Percentiles rank a stretch among this genome's conserved stretches.
phyloP scores from a whole-genome alignment of 2,329 filamentous ascomycete species.

The Hypoxylon sp. region DNA sequence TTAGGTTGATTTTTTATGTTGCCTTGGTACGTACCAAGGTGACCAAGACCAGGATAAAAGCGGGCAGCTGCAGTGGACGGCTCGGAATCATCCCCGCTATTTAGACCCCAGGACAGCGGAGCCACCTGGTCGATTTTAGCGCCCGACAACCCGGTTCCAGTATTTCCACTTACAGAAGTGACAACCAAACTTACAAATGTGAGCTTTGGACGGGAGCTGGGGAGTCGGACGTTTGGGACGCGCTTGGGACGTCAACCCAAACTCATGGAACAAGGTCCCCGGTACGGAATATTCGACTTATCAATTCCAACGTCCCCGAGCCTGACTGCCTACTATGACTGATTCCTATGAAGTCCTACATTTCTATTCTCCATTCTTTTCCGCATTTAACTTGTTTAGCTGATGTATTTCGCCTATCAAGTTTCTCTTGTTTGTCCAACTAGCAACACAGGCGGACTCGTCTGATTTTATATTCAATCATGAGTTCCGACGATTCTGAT shows the following conservation, averaged over 20 bases:
- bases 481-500: conserved; percentile 67
- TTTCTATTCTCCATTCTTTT: conserved; percentile 1
- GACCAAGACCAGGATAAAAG: conserved; percentile 31
- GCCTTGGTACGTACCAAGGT: conserved; percentile 10
- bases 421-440: conserved; percentile 1
- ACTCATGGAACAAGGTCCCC: conserved; percentile 17
- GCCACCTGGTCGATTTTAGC: conserved; percentile 28
- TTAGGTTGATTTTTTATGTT: conserved; percentile 15
- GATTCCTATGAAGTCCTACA: conserved; percentile 11
- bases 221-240: conserved; percentile 17
- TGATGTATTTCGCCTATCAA: not conserved
- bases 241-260: conserved; percentile 18
- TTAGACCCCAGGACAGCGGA: conserved; percentile 40
- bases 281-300: conserved; percentile 2
- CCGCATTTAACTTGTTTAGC: not conserved
- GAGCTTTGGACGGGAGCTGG: conserved; percentile 2
- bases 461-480: conserved; percentile 41
- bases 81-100: conserved; percentile 50
- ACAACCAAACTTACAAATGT: conserved; percentile 16
- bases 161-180: conserved; percentile 32
- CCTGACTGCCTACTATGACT: conserved; percentile 16
- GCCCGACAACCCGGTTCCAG: conserved; percentile 37
- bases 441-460: not conserved
- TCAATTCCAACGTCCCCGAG: conserved; percentile 15
- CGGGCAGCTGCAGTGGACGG: conserved; percentile 30